Evolutionary conservation across 2,329 filamentous ascomycete species (phyloP), one percentile per base, ranked within the genome.

Genomic region (Lasiodiplodia sp.): DNA sequence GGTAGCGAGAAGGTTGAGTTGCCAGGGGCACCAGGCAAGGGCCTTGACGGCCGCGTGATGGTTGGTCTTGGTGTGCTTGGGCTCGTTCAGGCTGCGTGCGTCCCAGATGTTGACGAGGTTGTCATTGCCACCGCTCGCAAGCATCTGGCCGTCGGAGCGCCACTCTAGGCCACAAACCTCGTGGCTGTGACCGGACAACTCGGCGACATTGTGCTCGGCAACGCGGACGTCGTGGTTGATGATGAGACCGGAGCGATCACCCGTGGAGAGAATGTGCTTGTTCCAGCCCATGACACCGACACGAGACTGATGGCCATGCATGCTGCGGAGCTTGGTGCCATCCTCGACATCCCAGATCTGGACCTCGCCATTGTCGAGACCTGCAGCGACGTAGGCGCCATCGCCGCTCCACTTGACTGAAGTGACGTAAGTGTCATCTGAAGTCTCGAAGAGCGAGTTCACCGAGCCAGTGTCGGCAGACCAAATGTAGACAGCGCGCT

Each of bases 61-160:
- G 87, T 99, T 99, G 78, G 95, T 97, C 90, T 99, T 99, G 82
- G 94, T 96, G 86, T 98, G 98, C 85, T 98, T 98, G 80, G 96
- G 96, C 11, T 96, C 94, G 21, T 89, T 90, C 70, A 99, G 87
- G 10, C 93, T 96, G 63, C 96, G 93, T 68, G 96, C 95, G 81
- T 99, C 96, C 96, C 96, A 99, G 84, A 99, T 99, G 76, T 93
- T 96, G 73, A 99, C 96, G 67, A 99, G 87, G 86, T 99, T 99
- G 87, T 99, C 96, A 78, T 99, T 99, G 80, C 94, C 96, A 76
- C 96, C 96, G 67, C 96, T 98, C 66, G 96, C 96, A 70, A 99
- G 91, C 86, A 98, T 96, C 66, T 95, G 93, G 74, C 96, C 96
- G 78, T 99, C 96, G 21, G 94, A 91, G 75, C 96, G 91, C 96